Evolutionary conservation across 140 eudicot species (phyloP).

Genomic region (Flaveria floridana): DNA sequence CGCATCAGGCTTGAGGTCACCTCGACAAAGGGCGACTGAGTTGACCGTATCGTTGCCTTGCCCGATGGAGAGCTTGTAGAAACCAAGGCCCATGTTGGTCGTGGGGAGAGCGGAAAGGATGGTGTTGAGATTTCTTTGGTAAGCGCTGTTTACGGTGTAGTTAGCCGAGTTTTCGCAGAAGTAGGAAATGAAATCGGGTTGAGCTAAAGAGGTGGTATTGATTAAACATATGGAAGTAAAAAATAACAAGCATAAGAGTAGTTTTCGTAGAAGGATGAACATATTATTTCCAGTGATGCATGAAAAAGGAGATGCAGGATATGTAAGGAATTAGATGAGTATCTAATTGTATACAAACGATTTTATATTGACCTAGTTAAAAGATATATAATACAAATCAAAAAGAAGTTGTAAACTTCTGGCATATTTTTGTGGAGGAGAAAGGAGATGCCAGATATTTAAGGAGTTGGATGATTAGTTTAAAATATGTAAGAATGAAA

Average conservation of each 20-base stretch:
- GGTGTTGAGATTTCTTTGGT: background rate
- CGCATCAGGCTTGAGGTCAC: background rate
- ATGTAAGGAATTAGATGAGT: background rate
- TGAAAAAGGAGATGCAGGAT: background rate
- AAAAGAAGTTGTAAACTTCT: background rate
- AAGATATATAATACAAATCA: background rate
- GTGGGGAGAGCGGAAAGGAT: background rate
- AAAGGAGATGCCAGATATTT: background rate
- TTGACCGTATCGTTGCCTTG: background rate
- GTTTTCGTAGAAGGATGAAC: background rate
- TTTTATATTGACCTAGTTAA: background rate
- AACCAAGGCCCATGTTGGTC: background rate
- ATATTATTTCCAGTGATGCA: background rate
- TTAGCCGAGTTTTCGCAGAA: background rate
- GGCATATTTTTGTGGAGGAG: background rate
- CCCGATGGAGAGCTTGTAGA: background rate
- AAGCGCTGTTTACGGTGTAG: background rate
- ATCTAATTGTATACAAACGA: background rate
- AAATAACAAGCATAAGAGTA: background rate
- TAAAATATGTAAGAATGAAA: background rate
- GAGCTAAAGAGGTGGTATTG: background rate
- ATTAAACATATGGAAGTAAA: background rate
- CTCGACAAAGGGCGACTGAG: conserved; percentile 1
- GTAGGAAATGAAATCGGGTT: background rate
- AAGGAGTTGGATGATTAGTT: conserved; percentile 1